Percentiles rank a stretch among this genome's conserved stretches.
These are phyloP conservation scores for Fusarium udum DNA, from an alignment of 2,329 filamentous ascomycete genomes.

Conservation along the genomic window DNA sequence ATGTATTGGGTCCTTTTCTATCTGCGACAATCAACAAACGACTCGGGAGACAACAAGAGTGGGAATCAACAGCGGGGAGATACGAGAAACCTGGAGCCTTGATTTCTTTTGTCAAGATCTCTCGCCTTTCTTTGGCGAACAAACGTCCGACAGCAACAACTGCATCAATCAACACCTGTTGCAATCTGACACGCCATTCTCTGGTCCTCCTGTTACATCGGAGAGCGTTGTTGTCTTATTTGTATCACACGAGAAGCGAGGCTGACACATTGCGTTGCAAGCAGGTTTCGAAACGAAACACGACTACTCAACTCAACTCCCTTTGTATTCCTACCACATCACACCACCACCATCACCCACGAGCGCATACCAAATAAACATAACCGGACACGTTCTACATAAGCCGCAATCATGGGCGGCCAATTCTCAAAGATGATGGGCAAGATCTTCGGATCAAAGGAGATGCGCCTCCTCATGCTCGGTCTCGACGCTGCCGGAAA, in stretches of 20 bases:
- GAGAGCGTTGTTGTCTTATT: background rate
- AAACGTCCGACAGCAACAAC: background rate
- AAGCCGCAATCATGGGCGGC: slow-evolving; percentile 77
- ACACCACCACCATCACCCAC: background rate
- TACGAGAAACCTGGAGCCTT: background rate
- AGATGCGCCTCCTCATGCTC: slow-evolving; percentile 98
- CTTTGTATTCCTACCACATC: slow-evolving; percentile 7
- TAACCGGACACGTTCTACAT: background rate
- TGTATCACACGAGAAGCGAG: background rate
- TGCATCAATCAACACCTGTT: background rate
- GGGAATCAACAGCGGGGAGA: background rate
- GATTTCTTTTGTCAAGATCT: background rate
- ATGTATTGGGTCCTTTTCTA: background rate
- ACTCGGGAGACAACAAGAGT: background rate
- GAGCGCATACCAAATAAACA: background rate
- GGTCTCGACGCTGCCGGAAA: slow-evolving; percentile 98
- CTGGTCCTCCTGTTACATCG: background rate
- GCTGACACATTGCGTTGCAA: slow-evolving; percentile 11
- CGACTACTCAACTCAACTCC: background rate
- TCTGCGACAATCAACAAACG: background rate
- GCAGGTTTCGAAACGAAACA: slow-evolving; percentile 16
- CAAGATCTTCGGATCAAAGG: slow-evolving; percentile 98
- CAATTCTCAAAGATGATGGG: slow-evolving; percentile 96
- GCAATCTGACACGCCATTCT: background rate
- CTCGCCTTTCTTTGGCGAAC: background rate